Conservation (phyloP, 805 yeast species). For the Schwanniomyces pseudopolymorphus region DNA sequence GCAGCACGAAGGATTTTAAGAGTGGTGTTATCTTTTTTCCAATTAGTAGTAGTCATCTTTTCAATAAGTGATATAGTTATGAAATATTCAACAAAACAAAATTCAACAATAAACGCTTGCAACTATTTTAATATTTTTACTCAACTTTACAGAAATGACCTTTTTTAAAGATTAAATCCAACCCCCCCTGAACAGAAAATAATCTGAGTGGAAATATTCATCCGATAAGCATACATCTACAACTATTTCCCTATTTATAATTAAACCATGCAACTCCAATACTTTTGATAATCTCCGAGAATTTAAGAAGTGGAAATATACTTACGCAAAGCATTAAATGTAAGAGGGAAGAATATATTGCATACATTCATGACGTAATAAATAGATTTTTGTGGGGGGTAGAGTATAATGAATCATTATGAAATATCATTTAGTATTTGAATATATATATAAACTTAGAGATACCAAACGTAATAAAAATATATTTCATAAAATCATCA, state of each 20-base stretch:
- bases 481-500: not conserved
- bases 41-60: not conserved
- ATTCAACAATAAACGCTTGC: too few species aligned
- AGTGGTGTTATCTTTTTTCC: slow-evolving; percentile 16
- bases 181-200: not conserved
- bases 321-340: not conserved
- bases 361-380: not conserved
- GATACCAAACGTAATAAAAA: not conserved
- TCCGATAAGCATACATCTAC: not conserved
- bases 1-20: slow-evolving; percentile 27
- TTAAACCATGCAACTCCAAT: too few species aligned
- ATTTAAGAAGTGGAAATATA: not conserved
- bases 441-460: not conserved
- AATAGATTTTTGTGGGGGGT: not conserved
- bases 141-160: not conserved
- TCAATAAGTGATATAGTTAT: not conserved
- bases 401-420: not conserved
- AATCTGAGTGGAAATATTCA: not conserved
- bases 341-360: not conserved
- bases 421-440: not conserved
- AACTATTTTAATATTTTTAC: too few species aligned
- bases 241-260: not conserved
- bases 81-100: too few species aligned
- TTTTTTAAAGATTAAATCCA: not conserved
- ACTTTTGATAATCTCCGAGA: not conserved